Percentiles rank a stretch among this genome's conserved stretches.
Evolutionary conservation across 2,329 filamentous ascomycete genomes (phyloP).

Genomic region (Cercospora sesami): DNA sequence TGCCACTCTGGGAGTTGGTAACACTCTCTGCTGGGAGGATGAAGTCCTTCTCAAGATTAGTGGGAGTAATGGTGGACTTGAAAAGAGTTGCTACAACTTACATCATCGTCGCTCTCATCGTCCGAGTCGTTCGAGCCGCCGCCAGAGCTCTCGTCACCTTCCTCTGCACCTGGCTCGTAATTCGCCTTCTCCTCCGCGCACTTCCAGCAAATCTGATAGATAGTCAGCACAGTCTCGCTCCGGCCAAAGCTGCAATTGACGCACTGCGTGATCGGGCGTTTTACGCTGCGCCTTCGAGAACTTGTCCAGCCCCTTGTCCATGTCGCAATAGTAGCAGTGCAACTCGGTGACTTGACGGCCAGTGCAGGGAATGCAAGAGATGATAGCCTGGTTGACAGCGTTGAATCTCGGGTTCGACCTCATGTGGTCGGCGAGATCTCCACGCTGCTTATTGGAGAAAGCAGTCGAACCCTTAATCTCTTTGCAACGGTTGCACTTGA

Average conservation of each 20-base stretch:
- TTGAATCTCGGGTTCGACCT: slow-evolving; percentile 11
- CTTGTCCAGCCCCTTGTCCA: slow-evolving; percentile 26
- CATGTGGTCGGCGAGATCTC: slow-evolving; percentile 9
- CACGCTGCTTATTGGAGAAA: slow-evolving; percentile 17
- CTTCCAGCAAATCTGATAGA: slow-evolving; percentile 26
- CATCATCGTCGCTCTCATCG: slow-evolving; percentile 16
- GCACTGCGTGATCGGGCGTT: slow-evolving; percentile 29
- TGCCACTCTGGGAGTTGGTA: slow-evolving; percentile 14
- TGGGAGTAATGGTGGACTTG: not conserved
- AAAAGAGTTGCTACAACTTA: not conserved
- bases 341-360: slow-evolving; percentile 29
- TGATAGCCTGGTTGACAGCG: slow-evolving; percentile 11
- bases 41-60: slow-evolving; percentile 1
- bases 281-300: slow-evolving; percentile 33
- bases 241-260: not conserved
- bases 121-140: not conserved
- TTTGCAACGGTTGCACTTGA: slow-evolving; percentile 25
- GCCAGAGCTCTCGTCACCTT: slow-evolving; percentile 15
- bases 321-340: slow-evolving; percentile 31
- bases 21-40: not conserved
- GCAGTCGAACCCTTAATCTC: slow-evolving; percentile 14
- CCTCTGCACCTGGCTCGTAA: slow-evolving; percentile 24
- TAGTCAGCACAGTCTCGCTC: not conserved
- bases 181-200: slow-evolving; percentile 26
- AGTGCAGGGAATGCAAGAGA: slow-evolving; percentile 30